Evolutionary conservation across 1,284 basidiomycete species (phyloP), one percentile per base, ranked within the genome.

Genomic region (Schizophyllum commune): DNA sequence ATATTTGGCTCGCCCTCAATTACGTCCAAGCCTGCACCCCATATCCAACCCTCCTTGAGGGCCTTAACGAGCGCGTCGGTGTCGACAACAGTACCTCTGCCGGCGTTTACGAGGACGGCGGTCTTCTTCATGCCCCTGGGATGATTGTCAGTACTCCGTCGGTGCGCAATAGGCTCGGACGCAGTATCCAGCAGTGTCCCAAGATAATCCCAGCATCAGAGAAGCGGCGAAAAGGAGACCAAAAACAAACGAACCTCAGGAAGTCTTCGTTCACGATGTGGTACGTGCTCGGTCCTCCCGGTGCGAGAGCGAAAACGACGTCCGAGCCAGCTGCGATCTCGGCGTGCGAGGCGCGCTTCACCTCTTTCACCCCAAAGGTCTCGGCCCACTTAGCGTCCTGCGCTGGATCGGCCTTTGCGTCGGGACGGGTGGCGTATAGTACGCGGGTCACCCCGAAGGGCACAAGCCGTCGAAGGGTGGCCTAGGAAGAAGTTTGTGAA

Each of bases 1-100:
- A 55, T 19, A 55, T 55, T 55, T 0, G 96, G 96, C 73, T 99
- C 96, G 33, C 92, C 93, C 65, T 95, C 93, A 11, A 98, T 85
- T 34, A 98, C 96, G 72, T 99, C 96, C 5, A 99, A 69, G 0
- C 93, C 96, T 0, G 96, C 96, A 21, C 88, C 95, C 79, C 90
- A 96, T 53, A 98, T 90, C 81, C 86, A 85, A 1, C 83, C 83
- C 64, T 88, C 83, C 56, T 78, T 76, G 55, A 98, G 75, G 0
- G 95, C 96, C 62, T 82, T 84, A 1, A 89, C 89, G 8, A 99
- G 82, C 8, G 96, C 96, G 52, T 90, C 85, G 4, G 89, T 91
- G 72, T 98, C 94, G 11, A 99, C 91, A 5, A 98, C 76, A 0
- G 92, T 83, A 7, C 93, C 32, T 9, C 60, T n/a, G 60, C 62